A percentile compares a stretch with the other conserved stretches of the same genome.
Evolutionary conservation across 768 basidiomycete genomes (phyloP).

Genomic region (Lentinula aciculospora): DNA sequence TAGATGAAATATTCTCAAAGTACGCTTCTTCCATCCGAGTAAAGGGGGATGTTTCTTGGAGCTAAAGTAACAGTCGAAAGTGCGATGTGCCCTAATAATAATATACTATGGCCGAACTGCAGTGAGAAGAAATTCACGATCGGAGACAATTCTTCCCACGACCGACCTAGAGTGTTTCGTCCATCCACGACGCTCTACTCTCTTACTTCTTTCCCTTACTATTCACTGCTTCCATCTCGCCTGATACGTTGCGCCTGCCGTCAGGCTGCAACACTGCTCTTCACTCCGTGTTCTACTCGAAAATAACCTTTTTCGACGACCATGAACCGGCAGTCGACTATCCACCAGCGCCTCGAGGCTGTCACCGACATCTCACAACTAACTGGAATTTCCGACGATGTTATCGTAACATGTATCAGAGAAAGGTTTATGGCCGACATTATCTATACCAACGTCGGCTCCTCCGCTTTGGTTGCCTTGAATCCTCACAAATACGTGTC

Average conservation of each 20-base stretch:
- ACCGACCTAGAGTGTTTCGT: not conserved
- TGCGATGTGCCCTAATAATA: too few species aligned
- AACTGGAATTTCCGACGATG: slow-evolving; percentile 70
- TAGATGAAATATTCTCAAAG: too few species aligned
- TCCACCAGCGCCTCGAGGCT: slow-evolving; percentile 68
- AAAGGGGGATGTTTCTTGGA: too few species aligned
- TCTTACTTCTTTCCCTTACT: not conserved
- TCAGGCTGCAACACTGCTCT: not conserved
- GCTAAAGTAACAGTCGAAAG: too few species aligned
- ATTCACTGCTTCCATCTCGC: not conserved
- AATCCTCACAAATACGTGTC: slow-evolving; percentile 92
- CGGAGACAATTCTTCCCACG: not conserved
- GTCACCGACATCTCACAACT: slow-evolving; percentile 66
- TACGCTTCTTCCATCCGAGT: too few species aligned
- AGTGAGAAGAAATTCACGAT: not conserved
- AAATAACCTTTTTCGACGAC: slow-evolving; percentile 5
- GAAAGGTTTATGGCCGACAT: slow-evolving; percentile 83
- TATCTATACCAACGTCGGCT: slow-evolving; percentile 72
- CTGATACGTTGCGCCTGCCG: slow-evolving; percentile 5
- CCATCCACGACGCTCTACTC: not conserved
- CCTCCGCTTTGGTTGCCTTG: slow-evolving; percentile 73
- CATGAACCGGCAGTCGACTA: slow-evolving; percentile 24
- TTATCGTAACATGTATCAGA: slow-evolving; percentile 78
- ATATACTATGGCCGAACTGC: not conserved
- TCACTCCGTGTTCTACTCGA: not conserved